Conservation (phyloP, 164 flowering plant species). For the Liquidambar formosana region DNA sequence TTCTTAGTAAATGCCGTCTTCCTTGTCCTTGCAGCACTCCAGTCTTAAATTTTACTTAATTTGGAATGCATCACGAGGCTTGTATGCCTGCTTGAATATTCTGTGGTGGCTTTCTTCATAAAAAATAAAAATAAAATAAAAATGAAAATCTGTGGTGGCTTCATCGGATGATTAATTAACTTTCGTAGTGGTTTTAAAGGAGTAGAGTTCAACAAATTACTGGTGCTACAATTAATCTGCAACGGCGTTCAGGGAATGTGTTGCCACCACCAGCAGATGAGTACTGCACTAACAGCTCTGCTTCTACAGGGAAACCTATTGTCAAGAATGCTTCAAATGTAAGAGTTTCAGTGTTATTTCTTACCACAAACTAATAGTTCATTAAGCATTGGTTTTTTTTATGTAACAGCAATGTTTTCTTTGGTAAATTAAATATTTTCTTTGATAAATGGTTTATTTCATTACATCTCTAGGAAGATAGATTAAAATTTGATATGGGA, state of each 20-base stretch:
- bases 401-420: not conserved
- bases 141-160: not conserved
- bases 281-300: constrained; percentile 31
- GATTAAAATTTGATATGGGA: no score
- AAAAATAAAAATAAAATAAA: no score
- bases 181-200: constrained; percentile 33
- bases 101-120: not conserved
- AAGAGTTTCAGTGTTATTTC: constrained; percentile 24
- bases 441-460: not conserved
- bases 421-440: not conserved
- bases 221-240: constrained; percentile 46
- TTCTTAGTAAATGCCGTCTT: not conserved
- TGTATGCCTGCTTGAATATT: not conserved
- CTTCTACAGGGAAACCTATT: constrained; percentile 40
- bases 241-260: constrained; percentile 52
- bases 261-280: constrained; percentile 67
- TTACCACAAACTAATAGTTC: not conserved
- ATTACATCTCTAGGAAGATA: not conserved
- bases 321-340: constrained; percentile 50
- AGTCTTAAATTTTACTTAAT: no score
- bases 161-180: constrained; percentile 14
- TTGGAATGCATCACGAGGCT: no score
- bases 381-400: not conserved
- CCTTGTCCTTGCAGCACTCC: no score
- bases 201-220: constrained; percentile 68